Percentiles rank a stretch among this genome's conserved stretches.
These are phyloP conservation scores for Phlyctochytrium bullatum DNA, from an alignment of 192 early-diverging fungal species.

Conservation along the genomic window DNA sequence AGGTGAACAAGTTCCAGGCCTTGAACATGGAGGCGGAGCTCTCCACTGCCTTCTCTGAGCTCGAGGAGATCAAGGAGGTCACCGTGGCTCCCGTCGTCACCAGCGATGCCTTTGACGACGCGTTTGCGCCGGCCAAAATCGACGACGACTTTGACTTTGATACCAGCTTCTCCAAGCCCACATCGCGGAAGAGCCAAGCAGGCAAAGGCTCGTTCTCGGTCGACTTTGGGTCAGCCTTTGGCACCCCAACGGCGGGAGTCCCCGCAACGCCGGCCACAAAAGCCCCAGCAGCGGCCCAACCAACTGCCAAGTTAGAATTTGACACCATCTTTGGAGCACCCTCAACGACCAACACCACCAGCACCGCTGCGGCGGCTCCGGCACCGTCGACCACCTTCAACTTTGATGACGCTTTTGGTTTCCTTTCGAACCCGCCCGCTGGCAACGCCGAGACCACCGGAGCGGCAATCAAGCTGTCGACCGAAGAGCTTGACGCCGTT, in stretches of 20 bases:
- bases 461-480: neutral
- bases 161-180: neutral
- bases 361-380: neutral
- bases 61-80: neutral
- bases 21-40: neutral
- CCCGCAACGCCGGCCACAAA: neutral
- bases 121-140: neutral
- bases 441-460: neutral
- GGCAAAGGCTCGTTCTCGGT: neutral
- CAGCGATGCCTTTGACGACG: slow-evolving; percentile 1
- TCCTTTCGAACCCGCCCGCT: neutral
- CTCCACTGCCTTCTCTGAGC: neutral
- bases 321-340: slow-evolving; percentile 17
- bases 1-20: neutral
- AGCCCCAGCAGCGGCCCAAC: neutral
- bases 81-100: neutral
- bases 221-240: neutral
- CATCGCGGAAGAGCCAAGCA: neutral
- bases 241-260: neutral
- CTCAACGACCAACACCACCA: neutral
- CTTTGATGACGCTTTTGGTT: slow-evolving; percentile 11
- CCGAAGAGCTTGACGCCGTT: slow-evolving; percentile 25
- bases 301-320: slow-evolving; percentile 22
- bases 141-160: slow-evolving; percentile 6
- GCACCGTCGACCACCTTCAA: neutral